Conservation (phyloP, 768 basidiomycete genomes). For the Pisolithus albus region DNA sequence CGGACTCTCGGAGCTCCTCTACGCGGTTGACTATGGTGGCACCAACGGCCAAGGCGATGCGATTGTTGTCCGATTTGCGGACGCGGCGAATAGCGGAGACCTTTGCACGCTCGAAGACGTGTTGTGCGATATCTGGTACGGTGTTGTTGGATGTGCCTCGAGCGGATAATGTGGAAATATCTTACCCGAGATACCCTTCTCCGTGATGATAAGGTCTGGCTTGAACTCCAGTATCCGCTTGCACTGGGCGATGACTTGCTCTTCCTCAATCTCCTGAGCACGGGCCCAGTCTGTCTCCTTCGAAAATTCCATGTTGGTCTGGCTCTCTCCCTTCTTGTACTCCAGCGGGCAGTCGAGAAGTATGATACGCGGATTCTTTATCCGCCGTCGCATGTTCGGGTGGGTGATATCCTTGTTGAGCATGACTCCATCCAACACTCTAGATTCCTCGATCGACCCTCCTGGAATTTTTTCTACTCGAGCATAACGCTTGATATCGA, state of each 20-base stretch:
- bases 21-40: constrained; percentile 96
- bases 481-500: constrained; percentile 98
- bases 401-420: constrained; percentile 99
- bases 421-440: constrained; percentile 87
- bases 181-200: constrained; percentile 95
- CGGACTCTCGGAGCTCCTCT: constrained; percentile 88
- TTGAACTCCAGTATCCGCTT: constrained; percentile 85
- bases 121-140: constrained; percentile 79
- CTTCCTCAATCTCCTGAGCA: constrained; percentile 92
- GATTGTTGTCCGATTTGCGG: constrained; percentile 98
- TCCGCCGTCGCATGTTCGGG: constrained; percentile 90
- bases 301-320: constrained; percentile 97
- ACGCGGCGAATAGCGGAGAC: constrained; percentile 95
- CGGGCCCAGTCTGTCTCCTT: constrained; percentile 91
- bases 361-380: constrained; percentile 82
- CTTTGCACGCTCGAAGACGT: constrained; percentile 79
- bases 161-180: background rate
- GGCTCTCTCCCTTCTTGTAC: constrained; percentile 98
- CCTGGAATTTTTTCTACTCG: constrained; percentile 97
- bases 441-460: constrained; percentile 91
- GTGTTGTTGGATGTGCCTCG: background rate
- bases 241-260: constrained; percentile 87
- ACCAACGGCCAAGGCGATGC: constrained; percentile 90
- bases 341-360: constrained; percentile 92
- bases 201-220: constrained; percentile 91